Conservation (phyloP, 140 eudicot species). For the Anethum foeniculum region DNA sequence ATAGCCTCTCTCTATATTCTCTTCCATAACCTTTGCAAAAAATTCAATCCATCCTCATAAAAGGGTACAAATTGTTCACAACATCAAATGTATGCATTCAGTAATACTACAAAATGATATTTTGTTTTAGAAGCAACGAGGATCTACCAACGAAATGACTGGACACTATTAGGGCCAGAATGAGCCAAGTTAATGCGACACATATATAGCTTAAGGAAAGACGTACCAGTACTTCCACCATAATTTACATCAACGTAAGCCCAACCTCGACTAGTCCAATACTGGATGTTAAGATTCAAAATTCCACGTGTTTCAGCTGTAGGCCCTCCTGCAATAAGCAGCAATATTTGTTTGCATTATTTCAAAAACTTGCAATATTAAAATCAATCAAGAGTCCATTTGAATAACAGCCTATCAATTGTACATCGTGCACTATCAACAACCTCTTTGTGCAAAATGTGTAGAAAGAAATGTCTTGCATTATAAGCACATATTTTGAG, state of each 20-base stretch:
- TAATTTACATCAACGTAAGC: constrained; percentile 98
- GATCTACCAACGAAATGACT: background rate
- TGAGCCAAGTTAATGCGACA: background rate
- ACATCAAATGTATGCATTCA: constrained; percentile 6
- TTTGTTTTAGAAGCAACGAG: background rate
- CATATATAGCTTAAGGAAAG: constrained; percentile 2
- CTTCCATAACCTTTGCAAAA: constrained; percentile 87
- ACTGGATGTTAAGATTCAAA: constrained; percentile 68
- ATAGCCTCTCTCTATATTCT: constrained; percentile 79
- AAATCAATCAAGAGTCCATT: background rate
- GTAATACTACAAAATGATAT: background rate
- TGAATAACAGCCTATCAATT: background rate
- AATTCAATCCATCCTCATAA: constrained; percentile 14
- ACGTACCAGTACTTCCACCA: constrained; percentile 96
- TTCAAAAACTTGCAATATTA: background rate
- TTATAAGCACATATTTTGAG: background rate
- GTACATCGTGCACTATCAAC: background rate
- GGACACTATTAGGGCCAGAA: background rate
- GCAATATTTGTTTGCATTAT: constrained; percentile 8
- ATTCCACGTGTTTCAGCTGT: constrained; percentile 85
- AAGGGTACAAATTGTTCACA: constrained; percentile 1
- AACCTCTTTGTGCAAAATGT: background rate
- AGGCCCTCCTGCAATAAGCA: constrained; percentile 68
- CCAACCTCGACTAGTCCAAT: constrained; percentile 99
- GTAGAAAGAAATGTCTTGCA: background rate